Base-by-base conservation (phyloP, 495 filamentous ascomycete species). In the Aspergillus coremiiformis region DNA sequence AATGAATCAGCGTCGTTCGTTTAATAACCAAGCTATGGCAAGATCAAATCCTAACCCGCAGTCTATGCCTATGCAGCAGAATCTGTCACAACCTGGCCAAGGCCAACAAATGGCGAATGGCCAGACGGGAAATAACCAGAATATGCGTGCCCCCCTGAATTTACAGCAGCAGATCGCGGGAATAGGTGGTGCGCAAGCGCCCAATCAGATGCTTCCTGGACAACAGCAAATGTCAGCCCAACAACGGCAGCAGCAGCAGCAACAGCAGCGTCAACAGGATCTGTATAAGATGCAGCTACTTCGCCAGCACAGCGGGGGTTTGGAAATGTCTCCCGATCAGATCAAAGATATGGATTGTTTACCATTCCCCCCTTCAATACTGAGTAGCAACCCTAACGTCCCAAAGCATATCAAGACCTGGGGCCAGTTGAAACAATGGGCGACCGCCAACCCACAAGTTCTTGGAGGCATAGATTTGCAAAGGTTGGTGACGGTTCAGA, bases 381-480 rank as follows among this genome's bases (percentile, higher is more conserved):
- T 78, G 6, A 67, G 59, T 41, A 68, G 56, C 24, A 65, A 61
- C 15, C 57, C 56, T 8, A 69, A 64, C 20, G 64, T 84, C 0
- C 84, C 86, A 2, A 76, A 76, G 14, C 66, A 83, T 2, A 66
- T 86, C 15, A 85, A 81, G 61, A 84, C 81, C 49, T 94, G 88
- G 88, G 77, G 74, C 23, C 80, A 86, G 44, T 68, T 94, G 0
- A 90, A 88, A 63, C 66, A 79, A 35, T 86, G 78, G 74, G 68
- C 80, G 1, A 44, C 54, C 1, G 60, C 72, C 41, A 84, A 83
- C 56, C 70, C 70, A n/a, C 71, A 73, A 35, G 50, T 63, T 17
- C 51, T 67, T 15, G 70, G 62, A 17, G 66, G 68, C 2, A 61
- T 72, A 1, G 71, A 76, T 23, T 42, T 76, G 6, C 58, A 68